phyloP scores from a whole-genome alignment of 768 basidiomycete species.

The Strobilomyces echinocephalus region DNA sequence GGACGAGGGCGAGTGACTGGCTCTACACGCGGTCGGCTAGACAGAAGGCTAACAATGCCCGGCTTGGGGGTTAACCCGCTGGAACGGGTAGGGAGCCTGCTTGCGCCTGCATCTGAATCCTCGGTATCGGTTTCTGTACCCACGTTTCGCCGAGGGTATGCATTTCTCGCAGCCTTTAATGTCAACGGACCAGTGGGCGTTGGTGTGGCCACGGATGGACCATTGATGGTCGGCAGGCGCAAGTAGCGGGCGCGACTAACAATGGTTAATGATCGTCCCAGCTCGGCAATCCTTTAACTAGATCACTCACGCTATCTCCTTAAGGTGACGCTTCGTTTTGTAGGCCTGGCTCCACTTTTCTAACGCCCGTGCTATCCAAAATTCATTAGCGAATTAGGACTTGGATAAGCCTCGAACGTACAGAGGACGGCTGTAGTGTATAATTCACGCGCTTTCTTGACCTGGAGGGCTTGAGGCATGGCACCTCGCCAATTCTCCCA shows the following conservation, averaged over 20 bases:
- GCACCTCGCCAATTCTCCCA: conserved; percentile 65
- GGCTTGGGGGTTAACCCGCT: conserved; percentile 26
- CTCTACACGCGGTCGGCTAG: conserved; percentile 29
- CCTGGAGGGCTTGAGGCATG: conserved; percentile 66
- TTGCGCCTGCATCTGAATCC: conserved; percentile 28
- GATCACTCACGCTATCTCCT: conserved; percentile 74
- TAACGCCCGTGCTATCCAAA: conserved; percentile 43
- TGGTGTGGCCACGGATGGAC: conserved; percentile 27
- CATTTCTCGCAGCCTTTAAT: conserved; percentile 26
- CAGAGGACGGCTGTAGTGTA: conserved; percentile 53
- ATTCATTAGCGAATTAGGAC: conserved; percentile 7
- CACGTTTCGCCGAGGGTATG: conserved; percentile 28
- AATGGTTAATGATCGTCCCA: conserved; percentile 24
- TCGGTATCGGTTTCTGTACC: conserved; percentile 29
- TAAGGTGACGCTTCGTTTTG: conserved; percentile 65
- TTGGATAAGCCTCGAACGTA: conserved; percentile 34
- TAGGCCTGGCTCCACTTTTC: conserved; percentile 67
- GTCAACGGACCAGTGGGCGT: conserved; percentile 26
- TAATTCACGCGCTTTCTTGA: conserved; percentile 59
- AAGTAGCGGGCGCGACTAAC: conserved; percentile 76
- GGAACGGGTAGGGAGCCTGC: conserved; percentile 22
- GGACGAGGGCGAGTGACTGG: conserved; percentile 23
- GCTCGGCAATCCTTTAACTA: conserved; percentile 8
- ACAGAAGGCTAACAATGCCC: conserved; percentile 38
- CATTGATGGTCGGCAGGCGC: conserved; percentile 58